A percentile compares a stretch with the other conserved stretches of the same genome.
Evolutionary conservation across 352 stramenopile species (phyloP).

Genomic region (Phytophthora fragariaefolia): DNA sequence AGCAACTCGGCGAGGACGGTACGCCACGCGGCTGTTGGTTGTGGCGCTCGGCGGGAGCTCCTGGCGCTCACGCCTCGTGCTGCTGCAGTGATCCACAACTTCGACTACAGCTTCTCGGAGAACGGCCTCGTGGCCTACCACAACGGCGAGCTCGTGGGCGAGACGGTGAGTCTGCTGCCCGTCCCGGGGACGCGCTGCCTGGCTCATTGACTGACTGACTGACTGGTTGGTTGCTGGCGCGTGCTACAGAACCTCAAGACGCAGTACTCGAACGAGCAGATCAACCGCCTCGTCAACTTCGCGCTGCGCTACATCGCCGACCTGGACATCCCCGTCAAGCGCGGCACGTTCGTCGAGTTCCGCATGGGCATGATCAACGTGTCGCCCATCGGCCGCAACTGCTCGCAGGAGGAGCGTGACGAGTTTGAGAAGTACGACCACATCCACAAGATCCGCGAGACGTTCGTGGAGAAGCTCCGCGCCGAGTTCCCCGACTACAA

Average conservation of each 20-base stretch:
- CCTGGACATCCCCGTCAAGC: conserved; percentile 97
- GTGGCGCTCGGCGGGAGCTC: no score
- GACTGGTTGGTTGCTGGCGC: neutral
- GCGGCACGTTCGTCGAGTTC: conserved; percentile 99
- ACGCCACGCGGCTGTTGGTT: no score
- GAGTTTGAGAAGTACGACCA: conserved; percentile 98
- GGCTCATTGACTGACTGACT: neutral
- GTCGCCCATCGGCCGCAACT: conserved; percentile 98
- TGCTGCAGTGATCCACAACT: conserved; percentile 90
- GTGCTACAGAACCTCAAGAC: conserved; percentile 90
- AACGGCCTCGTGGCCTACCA: conserved; percentile 99
- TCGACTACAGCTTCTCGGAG: conserved; percentile 99
- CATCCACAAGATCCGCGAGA: conserved; percentile 92
- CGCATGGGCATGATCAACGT: conserved; percentile 99
- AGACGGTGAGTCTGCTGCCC: conserved; percentile 83
- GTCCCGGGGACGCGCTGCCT: no score
- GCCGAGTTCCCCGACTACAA: conserved; percentile 95
- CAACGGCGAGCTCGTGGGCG: conserved; percentile 91
- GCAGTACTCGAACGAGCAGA: conserved; percentile 96
- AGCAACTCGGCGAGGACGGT: conserved; percentile 97
- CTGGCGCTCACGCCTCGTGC: no score
- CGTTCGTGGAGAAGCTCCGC: conserved; percentile 96
- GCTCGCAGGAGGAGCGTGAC: conserved; percentile 97
- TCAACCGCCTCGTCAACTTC: conserved; percentile 98
- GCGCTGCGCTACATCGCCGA: conserved; percentile 94